These are phyloP conservation scores for Lophiostoma macrostomum DNA, from an alignment of 495 filamentous ascomycete genomes.

Conservation along the genomic window DNA sequence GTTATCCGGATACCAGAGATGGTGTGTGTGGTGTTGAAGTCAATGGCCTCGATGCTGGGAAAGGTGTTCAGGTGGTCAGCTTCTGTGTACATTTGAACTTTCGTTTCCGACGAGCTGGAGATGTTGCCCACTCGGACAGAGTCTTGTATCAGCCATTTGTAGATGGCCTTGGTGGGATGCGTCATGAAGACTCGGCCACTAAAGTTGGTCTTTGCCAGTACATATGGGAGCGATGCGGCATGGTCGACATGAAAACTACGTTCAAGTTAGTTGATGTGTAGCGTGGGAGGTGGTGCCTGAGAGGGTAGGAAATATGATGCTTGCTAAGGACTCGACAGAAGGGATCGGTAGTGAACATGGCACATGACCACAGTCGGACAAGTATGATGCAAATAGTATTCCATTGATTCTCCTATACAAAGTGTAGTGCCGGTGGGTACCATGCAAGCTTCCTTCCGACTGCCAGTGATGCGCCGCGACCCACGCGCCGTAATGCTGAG, in stretches of 20 bases:
- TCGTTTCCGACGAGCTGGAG: conserved; percentile 67
- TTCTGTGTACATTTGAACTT: conserved; percentile 84
- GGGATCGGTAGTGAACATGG: not conserved
- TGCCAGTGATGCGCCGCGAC: conserved; percentile 13
- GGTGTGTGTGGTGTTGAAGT: conserved; percentile 96
- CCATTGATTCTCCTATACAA: conserved; percentile 37
- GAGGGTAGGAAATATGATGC: too few relatives aligned
- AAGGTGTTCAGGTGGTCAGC: conserved; percentile 91
- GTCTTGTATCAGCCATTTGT: conserved; percentile 98
- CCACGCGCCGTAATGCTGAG: conserved; percentile 5
- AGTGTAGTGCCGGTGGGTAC: not conserved
- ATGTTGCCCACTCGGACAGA: conserved; percentile 86
- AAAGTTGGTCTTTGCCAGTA: conserved; percentile 96
- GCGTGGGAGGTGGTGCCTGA: too few relatives aligned
- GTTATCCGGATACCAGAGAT: conserved; percentile 95
- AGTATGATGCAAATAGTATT: conserved; percentile 29
- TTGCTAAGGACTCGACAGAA: too few relatives aligned
- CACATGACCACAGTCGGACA: conserved; percentile 29
- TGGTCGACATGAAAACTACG: conserved; percentile 94
- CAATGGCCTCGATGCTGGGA: conserved; percentile 90
- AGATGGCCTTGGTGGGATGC: conserved; percentile 97
- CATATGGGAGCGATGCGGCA: conserved; percentile 92
- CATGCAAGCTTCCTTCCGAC: conserved; percentile 10
- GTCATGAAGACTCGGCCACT: conserved; percentile 97
- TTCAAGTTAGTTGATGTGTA: not conserved